These are phyloP conservation scores for Vaccinium darrowii DNA, from an alignment of 148 eudicot genomes.

Conservation along the genomic window DNA sequence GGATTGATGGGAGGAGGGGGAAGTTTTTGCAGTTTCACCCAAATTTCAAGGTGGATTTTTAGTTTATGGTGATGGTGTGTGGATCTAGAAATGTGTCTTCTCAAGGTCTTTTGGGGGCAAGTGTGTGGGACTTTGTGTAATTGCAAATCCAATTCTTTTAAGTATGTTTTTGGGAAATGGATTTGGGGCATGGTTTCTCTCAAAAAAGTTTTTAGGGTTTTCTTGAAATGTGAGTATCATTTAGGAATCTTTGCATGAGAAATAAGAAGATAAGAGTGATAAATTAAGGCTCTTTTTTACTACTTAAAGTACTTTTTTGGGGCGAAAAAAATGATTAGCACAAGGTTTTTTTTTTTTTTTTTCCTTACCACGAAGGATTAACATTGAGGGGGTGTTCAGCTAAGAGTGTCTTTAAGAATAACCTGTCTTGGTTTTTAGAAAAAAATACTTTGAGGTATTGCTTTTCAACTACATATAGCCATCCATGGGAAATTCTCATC, in stretches of 20 bases:
- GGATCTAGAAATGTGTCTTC: conserved; percentile 49
- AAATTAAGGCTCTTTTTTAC: background rate
- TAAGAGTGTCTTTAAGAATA: too few relatives aligned
- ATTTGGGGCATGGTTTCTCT: conserved; percentile 17
- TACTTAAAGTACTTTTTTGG: background rate
- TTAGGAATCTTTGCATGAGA: background rate
- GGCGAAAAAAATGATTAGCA: too few relatives aligned
- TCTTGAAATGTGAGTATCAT: conserved; percentile 6
- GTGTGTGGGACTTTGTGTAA: conserved; percentile 22
- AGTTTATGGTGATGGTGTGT: background rate
- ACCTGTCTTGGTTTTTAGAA: too few relatives aligned
- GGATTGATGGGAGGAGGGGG: conserved; percentile 29
- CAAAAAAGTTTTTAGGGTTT: background rate
- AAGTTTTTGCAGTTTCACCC: conserved; percentile 5
- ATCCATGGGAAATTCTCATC: background rate
- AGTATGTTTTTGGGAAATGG: conserved; percentile 33
- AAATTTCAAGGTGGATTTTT: conserved; percentile 36
- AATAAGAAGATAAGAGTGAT: background rate
- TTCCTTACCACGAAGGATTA: too few relatives aligned
- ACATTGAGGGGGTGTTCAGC: too few relatives aligned
- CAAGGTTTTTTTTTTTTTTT: too few relatives aligned
- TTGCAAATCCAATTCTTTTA: conserved; percentile 20
- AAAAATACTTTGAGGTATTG: too few relatives aligned
- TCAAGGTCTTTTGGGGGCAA: conserved; percentile 39
- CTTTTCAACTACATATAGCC: too few relatives aligned